These are phyloP conservation scores for Diddensiella caesifluorescens DNA, from an alignment of 805 yeast species.

Conservation along the genomic window DNA sequence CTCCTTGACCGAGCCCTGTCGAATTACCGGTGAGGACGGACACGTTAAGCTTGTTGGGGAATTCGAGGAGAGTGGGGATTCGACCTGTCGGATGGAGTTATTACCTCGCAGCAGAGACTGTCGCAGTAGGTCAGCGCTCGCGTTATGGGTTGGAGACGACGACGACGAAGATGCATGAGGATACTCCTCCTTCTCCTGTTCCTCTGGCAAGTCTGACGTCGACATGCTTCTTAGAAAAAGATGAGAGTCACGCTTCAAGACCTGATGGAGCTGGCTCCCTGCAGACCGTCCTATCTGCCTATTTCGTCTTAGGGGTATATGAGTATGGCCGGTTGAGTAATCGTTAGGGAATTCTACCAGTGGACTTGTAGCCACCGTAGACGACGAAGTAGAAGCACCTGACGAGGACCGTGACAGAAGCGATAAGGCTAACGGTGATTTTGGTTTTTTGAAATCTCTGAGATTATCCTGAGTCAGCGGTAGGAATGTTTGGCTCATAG, in stretches of 20 bases:
- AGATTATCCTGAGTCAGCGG: constrained; percentile 2
- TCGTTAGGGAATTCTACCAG: neutral
- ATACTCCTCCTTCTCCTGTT: neutral
- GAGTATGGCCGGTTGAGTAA: constrained; percentile 8
- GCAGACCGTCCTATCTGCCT: neutral
- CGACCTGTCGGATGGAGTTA: neutral
- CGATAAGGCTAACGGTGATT: neutral
- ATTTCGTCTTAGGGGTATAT: constrained; percentile 3
- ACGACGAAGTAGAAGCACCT: neutral
- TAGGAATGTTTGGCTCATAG: neutral
- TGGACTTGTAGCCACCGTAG: neutral
- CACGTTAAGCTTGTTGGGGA: neutral
- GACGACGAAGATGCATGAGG: constrained; percentile 3
- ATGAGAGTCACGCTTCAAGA: constrained; percentile 4
- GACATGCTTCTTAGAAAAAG: constrained; percentile 1
- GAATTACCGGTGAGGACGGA: constrained; percentile 4
- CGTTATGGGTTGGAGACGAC: neutral
- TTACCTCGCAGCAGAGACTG: constrained; percentile 1
- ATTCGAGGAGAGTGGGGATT: neutral
- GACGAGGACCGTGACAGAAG: constrained; percentile 1
- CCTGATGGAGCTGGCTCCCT: constrained; percentile 4
- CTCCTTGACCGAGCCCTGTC: constrained; percentile 57
- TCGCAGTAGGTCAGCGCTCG: neutral
- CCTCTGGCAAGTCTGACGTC: neutral
- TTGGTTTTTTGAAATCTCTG: too few species aligned